These are phyloP conservation scores for Neurospora terricola DNA, from an alignment of 495 filamentous ascomycete genomes.

Conservation along the genomic window DNA sequence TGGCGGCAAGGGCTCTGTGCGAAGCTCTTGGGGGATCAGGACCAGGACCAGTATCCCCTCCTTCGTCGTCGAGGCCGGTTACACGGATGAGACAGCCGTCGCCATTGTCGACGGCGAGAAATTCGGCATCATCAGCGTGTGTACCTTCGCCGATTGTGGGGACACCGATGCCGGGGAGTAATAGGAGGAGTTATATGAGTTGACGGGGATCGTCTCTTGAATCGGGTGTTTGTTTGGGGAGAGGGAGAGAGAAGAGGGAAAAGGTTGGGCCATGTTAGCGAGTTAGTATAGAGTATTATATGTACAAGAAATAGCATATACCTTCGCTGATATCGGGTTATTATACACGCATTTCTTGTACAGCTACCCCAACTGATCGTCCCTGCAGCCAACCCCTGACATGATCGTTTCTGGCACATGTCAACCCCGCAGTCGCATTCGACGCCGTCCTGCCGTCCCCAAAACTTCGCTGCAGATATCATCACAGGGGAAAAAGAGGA, in stretches of 20 bases:
- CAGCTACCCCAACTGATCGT: not conserved
- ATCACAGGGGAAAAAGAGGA: conserved; percentile 28
- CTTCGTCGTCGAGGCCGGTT: not conserved
- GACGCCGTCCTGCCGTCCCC: conserved; percentile 16
- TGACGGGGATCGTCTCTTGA: not conserved
- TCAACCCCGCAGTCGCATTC: not conserved
- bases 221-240: not conserved
- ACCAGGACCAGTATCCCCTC: not conserved
- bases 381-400: not conserved
- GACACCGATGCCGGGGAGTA: not conserved
- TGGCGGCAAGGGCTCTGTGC: not conserved
- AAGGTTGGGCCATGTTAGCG: not conserved
- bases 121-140: not conserved
- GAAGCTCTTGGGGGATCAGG: not conserved
- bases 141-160: not conserved
- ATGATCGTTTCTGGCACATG: not conserved
- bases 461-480: conserved; percentile 39
- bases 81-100: not conserved
- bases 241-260: not conserved
- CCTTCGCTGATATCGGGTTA: not conserved
- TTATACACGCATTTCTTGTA: not conserved
- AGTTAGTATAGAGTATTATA: not conserved
- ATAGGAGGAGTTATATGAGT: not conserved
- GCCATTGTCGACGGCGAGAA: not conserved
- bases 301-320: not conserved